Conservation (phyloP, 2,329 filamentous ascomycete genomes). For the Arthrobotrys sphaeroides region DNA sequence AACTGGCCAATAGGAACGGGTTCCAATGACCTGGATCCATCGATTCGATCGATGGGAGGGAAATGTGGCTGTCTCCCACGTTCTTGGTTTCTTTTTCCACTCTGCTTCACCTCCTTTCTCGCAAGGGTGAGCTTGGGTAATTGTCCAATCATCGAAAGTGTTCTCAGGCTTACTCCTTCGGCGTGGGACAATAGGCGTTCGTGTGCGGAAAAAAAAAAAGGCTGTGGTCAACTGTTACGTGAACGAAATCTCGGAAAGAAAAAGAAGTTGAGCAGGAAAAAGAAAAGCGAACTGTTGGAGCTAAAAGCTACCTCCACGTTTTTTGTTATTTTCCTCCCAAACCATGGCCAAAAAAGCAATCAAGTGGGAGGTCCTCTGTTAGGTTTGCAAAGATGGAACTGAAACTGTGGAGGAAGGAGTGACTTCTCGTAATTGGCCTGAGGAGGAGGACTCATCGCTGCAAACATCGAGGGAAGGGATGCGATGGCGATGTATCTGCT, state of each 20-base stretch:
- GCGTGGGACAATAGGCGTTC: conserved; percentile 43
- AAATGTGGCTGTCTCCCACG: conserved; percentile 45
- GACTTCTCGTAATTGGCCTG: conserved; percentile 16
- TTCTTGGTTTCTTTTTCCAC: conserved; percentile 34
- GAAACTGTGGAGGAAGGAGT: conserved; percentile 28
- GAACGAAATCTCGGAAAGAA: conserved; percentile 40
- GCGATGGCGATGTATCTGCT: conserved; percentile 14
- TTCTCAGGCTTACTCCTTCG: conserved; percentile 9
- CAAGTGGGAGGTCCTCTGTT: conserved; percentile 1
- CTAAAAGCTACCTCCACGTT: conserved; percentile 23
- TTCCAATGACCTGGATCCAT: conserved; percentile 54
- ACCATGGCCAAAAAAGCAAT: conserved; percentile 1
- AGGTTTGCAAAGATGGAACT: conserved; percentile 31
- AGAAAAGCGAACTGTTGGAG: neutral
- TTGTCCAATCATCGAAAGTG: conserved; percentile 25
- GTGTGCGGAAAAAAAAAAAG: conserved; percentile 43
- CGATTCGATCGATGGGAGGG: conserved; percentile 34
- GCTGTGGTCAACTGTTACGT: conserved; percentile 38
- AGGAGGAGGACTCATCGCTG: conserved; percentile 6
- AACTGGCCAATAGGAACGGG: conserved; percentile 50
- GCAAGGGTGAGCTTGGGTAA: conserved; percentile 6
- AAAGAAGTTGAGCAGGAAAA: neutral
- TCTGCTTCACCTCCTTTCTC: conserved; percentile 4
- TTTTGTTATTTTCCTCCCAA: neutral
- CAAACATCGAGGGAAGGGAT: conserved; percentile 5